A percentile compares a stretch with the other conserved stretches of the same genome.
These are phyloP conservation scores for Trichosporon sp. DNA, from an alignment of 1,284 basidiomycete species.

Conservation along the genomic window DNA sequence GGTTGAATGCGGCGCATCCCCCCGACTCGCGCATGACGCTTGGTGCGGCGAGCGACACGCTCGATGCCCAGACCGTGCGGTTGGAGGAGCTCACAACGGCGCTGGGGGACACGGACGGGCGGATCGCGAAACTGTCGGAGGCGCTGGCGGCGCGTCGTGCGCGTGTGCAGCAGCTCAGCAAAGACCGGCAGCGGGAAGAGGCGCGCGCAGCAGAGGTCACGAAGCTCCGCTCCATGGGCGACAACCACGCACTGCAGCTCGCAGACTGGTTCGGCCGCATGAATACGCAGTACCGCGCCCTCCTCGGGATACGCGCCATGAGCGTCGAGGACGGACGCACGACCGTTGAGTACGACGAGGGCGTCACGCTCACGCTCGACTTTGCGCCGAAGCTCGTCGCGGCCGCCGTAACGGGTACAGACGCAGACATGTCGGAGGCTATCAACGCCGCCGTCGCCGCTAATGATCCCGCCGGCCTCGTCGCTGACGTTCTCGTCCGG, in stretches of 20 bases:
- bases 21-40: constrained; percentile 66
- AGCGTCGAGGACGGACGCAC: not conserved
- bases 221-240: constrained; percentile 52
- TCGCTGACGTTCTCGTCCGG: constrained; percentile 61
- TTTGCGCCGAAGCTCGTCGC: constrained; percentile 1
- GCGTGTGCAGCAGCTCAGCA: constrained; percentile 57
- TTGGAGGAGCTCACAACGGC: constrained; percentile 68
- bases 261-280: constrained; percentile 63
- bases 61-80: constrained; percentile 64
- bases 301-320: constrained; percentile 58
- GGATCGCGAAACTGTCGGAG: constrained; percentile 58
- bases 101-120: constrained; percentile 51
- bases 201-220: constrained; percentile 57
- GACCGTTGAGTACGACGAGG: not conserved
- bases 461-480: constrained; percentile 66
- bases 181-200: constrained; percentile 65
- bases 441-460: constrained; percentile 61
- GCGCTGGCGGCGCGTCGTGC: not conserved
- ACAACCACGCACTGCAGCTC: constrained; percentile 49
- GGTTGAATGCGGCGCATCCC: constrained; percentile 71
- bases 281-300: constrained; percentile 59
- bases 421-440: constrained; percentile 57
- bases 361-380: not conserved
- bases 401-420: not conserved
- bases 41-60: constrained; percentile 62